phyloP scores from a whole-genome alignment of 2,329 filamentous ascomycete species.

The Tricladium varicosporioides region DNA sequence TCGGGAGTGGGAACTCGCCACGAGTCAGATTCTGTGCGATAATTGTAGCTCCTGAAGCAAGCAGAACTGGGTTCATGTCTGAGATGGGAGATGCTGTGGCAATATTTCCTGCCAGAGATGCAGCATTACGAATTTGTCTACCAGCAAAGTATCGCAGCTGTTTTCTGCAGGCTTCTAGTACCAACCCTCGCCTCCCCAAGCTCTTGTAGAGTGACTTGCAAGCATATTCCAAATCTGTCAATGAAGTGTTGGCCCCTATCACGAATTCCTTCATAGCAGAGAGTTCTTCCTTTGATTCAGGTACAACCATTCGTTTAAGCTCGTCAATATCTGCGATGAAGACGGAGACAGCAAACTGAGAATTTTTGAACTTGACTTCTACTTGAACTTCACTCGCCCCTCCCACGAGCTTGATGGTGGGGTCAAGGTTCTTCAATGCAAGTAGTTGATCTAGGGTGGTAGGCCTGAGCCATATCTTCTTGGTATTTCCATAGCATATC shows the following conservation, averaged over 20 bases:
- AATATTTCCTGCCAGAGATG: slow-evolving; percentile 90
- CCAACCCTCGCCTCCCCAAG: slow-evolving; percentile 72
- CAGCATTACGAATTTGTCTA: slow-evolving; percentile 94
- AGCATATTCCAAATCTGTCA: slow-evolving; percentile 80
- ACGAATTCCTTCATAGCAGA: slow-evolving; percentile 55
- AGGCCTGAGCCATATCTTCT: slow-evolving; percentile 90
- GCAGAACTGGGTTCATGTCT: slow-evolving; percentile 90
- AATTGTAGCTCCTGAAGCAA: slow-evolving; percentile 79
- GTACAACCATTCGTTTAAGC: slow-evolving; percentile 76
- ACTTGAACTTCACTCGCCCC: slow-evolving; percentile 98
- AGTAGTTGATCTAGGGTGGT: slow-evolving; percentile 85
- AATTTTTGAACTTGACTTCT: slow-evolving; percentile 95
- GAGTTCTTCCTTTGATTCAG: slow-evolving; percentile 66
- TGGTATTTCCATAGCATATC: slow-evolving; percentile 88
- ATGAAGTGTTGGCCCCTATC: slow-evolving; percentile 85
- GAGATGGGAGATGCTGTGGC: slow-evolving; percentile 95
- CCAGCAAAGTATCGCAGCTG: slow-evolving; percentile 95
- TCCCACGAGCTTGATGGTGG: slow-evolving; percentile 88
- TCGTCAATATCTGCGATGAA: slow-evolving; percentile 80
- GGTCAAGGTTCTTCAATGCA: slow-evolving; percentile 84
- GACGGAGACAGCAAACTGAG: slow-evolving; percentile 85
- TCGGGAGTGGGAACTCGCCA: slow-evolving; percentile 77
- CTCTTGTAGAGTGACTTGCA: slow-evolving; percentile 70
- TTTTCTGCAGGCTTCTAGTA: slow-evolving; percentile 88
- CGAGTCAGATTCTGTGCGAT: slow-evolving; percentile 70